A percentile compares a stretch with the other conserved stretches of the same genome.
These are phyloP conservation scores for Backusella circina DNA, from an alignment of 192 early-diverging fungal species.

Conservation along the genomic window DNA sequence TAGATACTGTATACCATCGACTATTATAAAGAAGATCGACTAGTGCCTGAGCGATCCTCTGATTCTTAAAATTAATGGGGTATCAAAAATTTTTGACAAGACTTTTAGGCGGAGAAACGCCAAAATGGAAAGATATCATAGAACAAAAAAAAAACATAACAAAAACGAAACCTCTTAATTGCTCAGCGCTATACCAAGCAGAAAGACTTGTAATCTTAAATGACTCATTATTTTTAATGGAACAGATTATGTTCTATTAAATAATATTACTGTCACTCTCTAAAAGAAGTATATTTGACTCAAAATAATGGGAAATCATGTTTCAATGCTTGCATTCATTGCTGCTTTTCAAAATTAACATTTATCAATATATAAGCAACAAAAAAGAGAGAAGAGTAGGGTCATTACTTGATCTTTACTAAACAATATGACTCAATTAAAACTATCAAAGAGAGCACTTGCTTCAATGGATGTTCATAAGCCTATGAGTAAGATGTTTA, in stretches of 20 bases:
- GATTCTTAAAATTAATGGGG: no score
- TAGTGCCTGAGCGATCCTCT: background rate
- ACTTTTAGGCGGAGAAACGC: background rate
- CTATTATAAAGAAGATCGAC: background rate
- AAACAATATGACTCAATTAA: background rate
- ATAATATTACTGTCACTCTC: background rate
- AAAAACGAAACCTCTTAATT: background rate
- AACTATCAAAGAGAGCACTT: background rate
- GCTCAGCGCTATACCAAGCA: background rate
- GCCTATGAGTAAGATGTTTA: background rate
- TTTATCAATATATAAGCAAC: background rate
- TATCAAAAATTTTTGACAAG: no score
- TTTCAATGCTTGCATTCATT: background rate
- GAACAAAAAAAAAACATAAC: background rate
- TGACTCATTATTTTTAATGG: background rate
- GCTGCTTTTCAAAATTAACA: background rate
- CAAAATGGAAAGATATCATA: no score
- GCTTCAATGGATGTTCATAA: background rate
- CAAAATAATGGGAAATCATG: background rate
- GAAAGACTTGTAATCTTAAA: background rate
- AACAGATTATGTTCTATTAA: background rate
- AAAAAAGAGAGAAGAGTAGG: background rate
- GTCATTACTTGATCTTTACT: background rate
- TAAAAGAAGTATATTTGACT: background rate
- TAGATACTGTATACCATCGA: background rate